Percentiles rank a stretch among this genome's conserved stretches.
Evolutionary conservation across 129 eudicot genomes (phyloP).

Genomic region (Arctium minus): DNA sequence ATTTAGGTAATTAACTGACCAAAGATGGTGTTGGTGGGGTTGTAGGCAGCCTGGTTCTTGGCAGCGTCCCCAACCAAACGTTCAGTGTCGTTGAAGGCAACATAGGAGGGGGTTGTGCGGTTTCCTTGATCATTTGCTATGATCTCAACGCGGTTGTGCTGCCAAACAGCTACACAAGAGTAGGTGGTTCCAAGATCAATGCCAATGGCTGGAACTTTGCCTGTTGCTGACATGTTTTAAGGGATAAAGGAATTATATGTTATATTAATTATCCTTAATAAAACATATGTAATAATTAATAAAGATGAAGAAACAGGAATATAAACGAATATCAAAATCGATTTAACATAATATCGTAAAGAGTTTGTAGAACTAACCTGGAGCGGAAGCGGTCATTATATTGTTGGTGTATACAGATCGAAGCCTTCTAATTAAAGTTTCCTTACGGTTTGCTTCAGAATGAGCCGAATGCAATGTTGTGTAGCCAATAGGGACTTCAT

Average conservation of each 20-base stretch:
- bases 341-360: no score
- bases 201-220: conserved; percentile 28
- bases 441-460: no score
- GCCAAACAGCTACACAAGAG: conserved; percentile 39
- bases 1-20: conserved; percentile 11
- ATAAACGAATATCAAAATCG: background rate
- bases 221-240: conserved; percentile 15
- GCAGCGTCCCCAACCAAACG: conserved; percentile 39
- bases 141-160: conserved; percentile 26
- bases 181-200: conserved; percentile 35
- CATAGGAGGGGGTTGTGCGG: conserved; percentile 32
- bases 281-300: no score
- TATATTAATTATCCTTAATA: no score
- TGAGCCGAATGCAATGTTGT: no score
- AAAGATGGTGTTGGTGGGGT: conserved; percentile 38
- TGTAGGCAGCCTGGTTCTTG: conserved; percentile 23
- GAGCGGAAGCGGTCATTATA: no score
- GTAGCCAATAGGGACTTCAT: no score
- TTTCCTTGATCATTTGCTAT: conserved; percentile 39
- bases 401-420: no score
- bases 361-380: no score
- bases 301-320: no score
- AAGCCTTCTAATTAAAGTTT: no score
- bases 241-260: background rate
- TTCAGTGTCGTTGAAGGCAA: conserved; percentile 28